phyloP scores from a whole-genome alignment of 1,284 basidiomycete species.

The Kwoniella shivajii region DNA sequence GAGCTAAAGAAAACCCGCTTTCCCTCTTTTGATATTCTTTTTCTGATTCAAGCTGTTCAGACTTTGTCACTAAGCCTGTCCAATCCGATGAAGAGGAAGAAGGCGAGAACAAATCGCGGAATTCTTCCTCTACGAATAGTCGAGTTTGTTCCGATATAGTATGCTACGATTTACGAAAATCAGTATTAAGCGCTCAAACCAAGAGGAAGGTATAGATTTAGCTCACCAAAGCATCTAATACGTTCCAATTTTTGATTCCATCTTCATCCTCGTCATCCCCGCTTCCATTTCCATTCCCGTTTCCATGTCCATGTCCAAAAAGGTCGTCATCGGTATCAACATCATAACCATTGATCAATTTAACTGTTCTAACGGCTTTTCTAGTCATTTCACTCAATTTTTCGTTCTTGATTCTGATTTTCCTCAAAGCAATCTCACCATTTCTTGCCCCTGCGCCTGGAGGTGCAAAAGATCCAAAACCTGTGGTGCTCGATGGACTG shows the following conservation, averaged over 20 bases:
- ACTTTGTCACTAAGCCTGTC: too few species aligned
- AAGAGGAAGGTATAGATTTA: neutral
- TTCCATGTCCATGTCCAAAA: conserved; percentile 30
- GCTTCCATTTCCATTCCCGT: neutral
- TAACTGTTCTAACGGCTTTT: conserved; percentile 22
- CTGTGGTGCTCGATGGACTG: neutral
- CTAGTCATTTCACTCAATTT: conserved; percentile 14
- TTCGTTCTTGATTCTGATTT: conserved; percentile 16
- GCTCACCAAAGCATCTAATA: conserved; percentile 43
- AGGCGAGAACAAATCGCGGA: conserved; percentile 38
- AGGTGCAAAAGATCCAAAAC: too few species aligned
- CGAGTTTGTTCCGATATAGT: conserved; percentile 39
- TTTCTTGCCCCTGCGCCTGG: neutral
- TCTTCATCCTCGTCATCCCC: conserved; percentile 26
- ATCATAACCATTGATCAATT: conserved; percentile 37
- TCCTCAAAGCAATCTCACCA: conserved; percentile 10
- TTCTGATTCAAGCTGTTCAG: neutral
- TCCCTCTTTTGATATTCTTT: conserved; percentile 3
- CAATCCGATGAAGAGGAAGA: neutral
- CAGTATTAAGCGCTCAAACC: neutral
- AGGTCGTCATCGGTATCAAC: conserved; percentile 19
- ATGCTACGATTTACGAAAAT: conserved; percentile 20
- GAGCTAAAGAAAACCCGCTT: neutral
- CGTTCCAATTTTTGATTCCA: conserved; percentile 33
- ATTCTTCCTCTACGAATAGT: conserved; percentile 43